Percentiles rank a stretch among this genome's conserved stretches.
Conservation (phyloP, 768 basidiomycete genomes). For the Plicaturopsis crispa region DNA sequence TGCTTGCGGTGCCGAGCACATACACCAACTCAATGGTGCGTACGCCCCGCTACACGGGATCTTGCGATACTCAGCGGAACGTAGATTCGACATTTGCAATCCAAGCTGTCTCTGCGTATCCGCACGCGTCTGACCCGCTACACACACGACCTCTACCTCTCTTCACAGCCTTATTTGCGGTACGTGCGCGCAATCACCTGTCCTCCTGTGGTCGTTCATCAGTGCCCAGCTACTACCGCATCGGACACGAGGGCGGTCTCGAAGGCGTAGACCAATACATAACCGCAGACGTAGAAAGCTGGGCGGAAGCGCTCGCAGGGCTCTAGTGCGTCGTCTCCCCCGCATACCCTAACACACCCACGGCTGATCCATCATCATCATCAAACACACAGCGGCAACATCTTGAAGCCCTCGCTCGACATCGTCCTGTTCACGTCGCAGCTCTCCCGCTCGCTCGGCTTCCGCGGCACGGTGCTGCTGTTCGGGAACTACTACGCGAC, state of each 20-base stretch:
- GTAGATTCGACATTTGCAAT: constrained; percentile 87
- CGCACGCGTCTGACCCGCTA: constrained; percentile 86
- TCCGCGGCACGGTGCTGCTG: constrained; percentile 74
- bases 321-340: constrained; percentile 66
- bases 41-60: background rate
- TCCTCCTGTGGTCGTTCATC: background rate
- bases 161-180: constrained; percentile 58
- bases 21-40: constrained; percentile 92
- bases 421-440: constrained; percentile 89
- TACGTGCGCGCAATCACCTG: constrained; percentile 55
- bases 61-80: background rate
- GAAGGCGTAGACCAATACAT: constrained; percentile 89
- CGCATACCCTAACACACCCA: background rate
- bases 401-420: constrained; percentile 89
- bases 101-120: constrained; percentile 74
- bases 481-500: constrained; percentile 86
- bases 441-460: constrained; percentile 78
- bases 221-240: background rate
- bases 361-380: background rate
- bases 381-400: constrained; percentile 59
- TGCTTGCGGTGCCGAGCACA: constrained; percentile 85
- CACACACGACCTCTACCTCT: constrained; percentile 87
- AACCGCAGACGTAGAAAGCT: constrained; percentile 86
- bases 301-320: constrained; percentile 78
- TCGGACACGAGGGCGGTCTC: constrained; percentile 12